Evolutionary conservation across 176 grass and related monocot species (phyloP), one percentile per base, ranked within the genome.

Genomic region (Puya raimondii): DNA sequence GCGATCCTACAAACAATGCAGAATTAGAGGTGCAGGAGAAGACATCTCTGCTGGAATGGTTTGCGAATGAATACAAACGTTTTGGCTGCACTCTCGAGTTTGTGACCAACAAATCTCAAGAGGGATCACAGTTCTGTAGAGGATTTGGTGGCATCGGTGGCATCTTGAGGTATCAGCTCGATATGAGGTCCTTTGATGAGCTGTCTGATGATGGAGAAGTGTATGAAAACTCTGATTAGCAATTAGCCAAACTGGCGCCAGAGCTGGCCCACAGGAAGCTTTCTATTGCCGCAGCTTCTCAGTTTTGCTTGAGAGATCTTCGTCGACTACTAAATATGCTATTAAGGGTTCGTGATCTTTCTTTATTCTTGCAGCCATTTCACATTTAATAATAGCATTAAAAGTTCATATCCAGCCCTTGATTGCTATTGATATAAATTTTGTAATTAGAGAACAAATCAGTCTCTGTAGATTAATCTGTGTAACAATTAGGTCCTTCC

Each of bases 1-100:
- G 54, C 4, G 54, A 59, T 59, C 54, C 20, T 5, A 12, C 54
- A n/a, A 16, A 12, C 16, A 59, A 59, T 59, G 54, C 54, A n/a
- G 54, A 59, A 59, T 20, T 59, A 59, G 54, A 59, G 54, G 54
- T 59, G 3, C 54, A 59, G 15, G 54, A 59, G 54, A 59, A 59
- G 15, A 17, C 16, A 16, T 59, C 54, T 21, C 54, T 59, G 15
- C 20, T 59, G 15, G 54, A 59, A 18, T 59, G 54, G 54, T 59
- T 59, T 59, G 54, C 54, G 6, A 59, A 59, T 59, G 54, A 59
- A 18, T 59, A 59, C 54, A 59, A 59, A 59, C 54, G 54, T 59
- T 59, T 59, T 59, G 54, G 54, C 2, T 59, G 54, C 54, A 59
- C 54, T 17, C 54, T 59, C 16, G 54, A 59, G 54, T 59, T 59